Conservation (phyloP, 2,329 filamentous ascomycete genomes). For the Fusarium scirpi region DNA sequence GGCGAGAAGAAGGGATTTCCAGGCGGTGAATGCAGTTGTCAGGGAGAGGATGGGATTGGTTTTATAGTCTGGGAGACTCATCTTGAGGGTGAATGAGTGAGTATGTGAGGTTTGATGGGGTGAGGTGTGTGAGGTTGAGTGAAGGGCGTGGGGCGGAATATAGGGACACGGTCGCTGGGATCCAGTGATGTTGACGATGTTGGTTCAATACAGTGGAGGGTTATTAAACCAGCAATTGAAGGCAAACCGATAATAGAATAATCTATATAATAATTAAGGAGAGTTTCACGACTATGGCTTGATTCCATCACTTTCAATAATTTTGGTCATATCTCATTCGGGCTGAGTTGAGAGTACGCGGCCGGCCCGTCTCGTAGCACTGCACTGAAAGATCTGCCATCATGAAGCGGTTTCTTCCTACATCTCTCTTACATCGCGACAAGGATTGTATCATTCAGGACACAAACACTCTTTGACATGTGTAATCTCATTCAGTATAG, state of each 20-base stretch:
- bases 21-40: slow-evolving; percentile 63
- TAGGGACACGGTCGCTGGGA: slow-evolving; percentile 24
- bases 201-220: neutral
- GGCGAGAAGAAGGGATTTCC: slow-evolving; percentile 76
- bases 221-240: neutral
- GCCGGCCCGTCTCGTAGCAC: neutral
- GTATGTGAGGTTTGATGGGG: slow-evolving; percentile 1
- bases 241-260: too few relatives aligned
- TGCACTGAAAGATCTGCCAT: neutral
- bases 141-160: slow-evolving; percentile 27
- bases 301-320: neutral
- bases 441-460: neutral
- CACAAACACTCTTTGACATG: neutral
- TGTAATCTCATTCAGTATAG: neutral
- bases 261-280: neutral
- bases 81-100: slow-evolving; percentile 19
- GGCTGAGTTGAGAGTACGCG: neutral
- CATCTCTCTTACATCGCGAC: neutral
- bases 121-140: slow-evolving; percentile 16
- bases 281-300: neutral
- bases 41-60: slow-evolving; percentile 45
- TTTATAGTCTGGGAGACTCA: slow-evolving; percentile 31
- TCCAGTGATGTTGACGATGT: neutral
- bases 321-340: neutral
- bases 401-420: neutral